Conservation (phyloP, 2,329 filamentous ascomycete species). For the Aspergillus tanneri region DNA sequence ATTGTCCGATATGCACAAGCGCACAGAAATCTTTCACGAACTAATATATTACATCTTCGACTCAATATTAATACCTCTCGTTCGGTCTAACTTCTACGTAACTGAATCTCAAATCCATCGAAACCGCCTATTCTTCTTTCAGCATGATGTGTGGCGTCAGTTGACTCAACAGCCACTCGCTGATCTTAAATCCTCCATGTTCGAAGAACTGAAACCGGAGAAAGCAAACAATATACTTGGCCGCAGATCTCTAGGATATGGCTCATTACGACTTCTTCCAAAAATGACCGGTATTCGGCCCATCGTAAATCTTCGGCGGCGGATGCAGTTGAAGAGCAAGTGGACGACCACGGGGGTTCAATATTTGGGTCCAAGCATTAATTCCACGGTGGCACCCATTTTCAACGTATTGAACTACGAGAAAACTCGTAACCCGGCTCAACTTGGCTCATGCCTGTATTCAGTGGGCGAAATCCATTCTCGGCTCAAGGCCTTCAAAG, state of each 20-base stretch:
- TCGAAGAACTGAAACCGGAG: slow-evolving; percentile 68
- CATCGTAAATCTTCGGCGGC: slow-evolving; percentile 80
- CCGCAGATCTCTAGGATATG: slow-evolving; percentile 68
- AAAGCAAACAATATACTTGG: slow-evolving; percentile 60
- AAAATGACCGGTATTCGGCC: slow-evolving; percentile 75
- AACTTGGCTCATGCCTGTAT: slow-evolving; percentile 76
- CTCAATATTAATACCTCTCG: slow-evolving; percentile 81
- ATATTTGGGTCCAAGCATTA: slow-evolving; percentile 63
- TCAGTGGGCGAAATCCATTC: slow-evolving; percentile 78
- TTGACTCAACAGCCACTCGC: slow-evolving; percentile 71
- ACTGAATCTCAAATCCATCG: slow-evolving; percentile 83
- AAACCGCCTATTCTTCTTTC: slow-evolving; percentile 86
- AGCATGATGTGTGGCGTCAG: slow-evolving; percentile 84
- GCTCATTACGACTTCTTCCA: slow-evolving; percentile 76
- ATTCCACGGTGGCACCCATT: slow-evolving; percentile 68
- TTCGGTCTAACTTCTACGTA: slow-evolving; percentile 87
- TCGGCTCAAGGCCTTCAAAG: slow-evolving; percentile 69
- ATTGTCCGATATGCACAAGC: slow-evolving; percentile 70
- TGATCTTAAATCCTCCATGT: slow-evolving; percentile 67
- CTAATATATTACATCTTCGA: slow-evolving; percentile 92
- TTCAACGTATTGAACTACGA: slow-evolving; percentile 77
- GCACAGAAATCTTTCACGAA: slow-evolving; percentile 75
- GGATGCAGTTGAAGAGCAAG: slow-evolving; percentile 51
- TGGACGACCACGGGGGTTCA: slow-evolving; percentile 53
- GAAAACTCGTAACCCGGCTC: slow-evolving; percentile 58